Conservation (phyloP, 805 yeast genomes). For the Candida parachauliodes region DNA sequence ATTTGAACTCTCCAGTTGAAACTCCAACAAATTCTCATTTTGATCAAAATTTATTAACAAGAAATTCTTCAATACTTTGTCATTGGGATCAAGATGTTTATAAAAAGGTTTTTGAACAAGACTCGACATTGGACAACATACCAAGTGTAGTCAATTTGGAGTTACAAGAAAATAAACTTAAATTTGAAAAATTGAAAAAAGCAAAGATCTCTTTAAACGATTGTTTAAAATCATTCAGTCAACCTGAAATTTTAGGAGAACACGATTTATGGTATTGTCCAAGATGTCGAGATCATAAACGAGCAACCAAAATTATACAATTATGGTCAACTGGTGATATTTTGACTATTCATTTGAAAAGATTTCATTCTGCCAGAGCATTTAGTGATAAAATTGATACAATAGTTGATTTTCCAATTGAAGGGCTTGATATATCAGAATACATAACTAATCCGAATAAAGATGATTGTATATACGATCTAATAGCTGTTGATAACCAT, state of each 20-base stretch:
- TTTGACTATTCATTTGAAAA: constrained; percentile 80
- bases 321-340: constrained; percentile 94
- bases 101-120: constrained; percentile 49
- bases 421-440: constrained; percentile 68
- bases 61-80: constrained; percentile 37
- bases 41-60: neutral
- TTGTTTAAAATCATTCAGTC: constrained; percentile 71
- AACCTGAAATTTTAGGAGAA: constrained; percentile 80
- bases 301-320: constrained; percentile 87
- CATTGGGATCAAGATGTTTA: constrained; percentile 58
- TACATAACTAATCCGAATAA: constrained; percentile 42
- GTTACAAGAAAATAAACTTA: constrained; percentile 44
- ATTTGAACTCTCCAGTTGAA: constrained; percentile 16
- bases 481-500: constrained; percentile 92
- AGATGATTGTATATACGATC: constrained; percentile 58
- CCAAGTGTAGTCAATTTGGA: constrained; percentile 46
- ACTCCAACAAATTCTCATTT: constrained; percentile 3
- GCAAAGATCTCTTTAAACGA: constrained; percentile 54
- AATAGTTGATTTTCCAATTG: constrained; percentile 82
- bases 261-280: constrained; percentile 96
- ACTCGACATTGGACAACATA: constrained; percentile 30
- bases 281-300: constrained; percentile 78
- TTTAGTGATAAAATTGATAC: constrained; percentile 88
- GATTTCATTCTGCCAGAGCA: constrained; percentile 81
- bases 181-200: constrained; percentile 38